phyloP scores from a whole-genome alignment of 768 basidiomycete species.

The Epithele typhae region DNA sequence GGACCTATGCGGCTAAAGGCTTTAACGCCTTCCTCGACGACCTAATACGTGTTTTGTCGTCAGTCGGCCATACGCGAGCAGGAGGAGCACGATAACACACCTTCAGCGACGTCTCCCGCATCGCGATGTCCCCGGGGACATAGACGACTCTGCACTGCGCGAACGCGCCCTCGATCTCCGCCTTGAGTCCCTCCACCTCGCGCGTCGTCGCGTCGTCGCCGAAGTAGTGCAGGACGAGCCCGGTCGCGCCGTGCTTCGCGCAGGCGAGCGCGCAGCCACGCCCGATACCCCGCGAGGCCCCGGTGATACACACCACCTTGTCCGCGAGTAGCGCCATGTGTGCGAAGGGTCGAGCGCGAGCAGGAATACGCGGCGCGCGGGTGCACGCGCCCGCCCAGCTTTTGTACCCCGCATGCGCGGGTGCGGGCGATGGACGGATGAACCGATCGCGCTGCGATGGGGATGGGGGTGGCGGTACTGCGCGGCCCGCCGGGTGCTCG shows the following conservation, averaged over 20 bases:
- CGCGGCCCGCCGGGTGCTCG: constrained; percentile 1
- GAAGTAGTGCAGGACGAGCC: constrained; percentile 63
- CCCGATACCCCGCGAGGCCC: constrained; percentile 72
- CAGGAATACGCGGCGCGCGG: too few relatives aligned
- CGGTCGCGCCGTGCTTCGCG: constrained; percentile 58
- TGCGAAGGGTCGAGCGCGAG: too few relatives aligned
- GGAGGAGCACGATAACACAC: constrained; percentile 26
- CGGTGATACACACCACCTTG: constrained; percentile 69
- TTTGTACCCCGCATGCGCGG: not conserved
- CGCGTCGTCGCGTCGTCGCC: constrained; percentile 51
- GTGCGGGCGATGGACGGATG: too few relatives aligned
- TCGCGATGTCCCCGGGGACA: constrained; percentile 65
- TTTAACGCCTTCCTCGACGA: constrained; percentile 56
- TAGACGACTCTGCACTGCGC: constrained; percentile 36
- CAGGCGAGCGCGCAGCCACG: constrained; percentile 64
- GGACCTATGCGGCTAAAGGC: constrained; percentile 59
- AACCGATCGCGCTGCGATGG: not conserved
- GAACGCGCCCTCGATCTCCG: constrained; percentile 40
- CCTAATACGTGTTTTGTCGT: too few relatives aligned
- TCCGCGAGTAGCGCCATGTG: constrained; percentile 37
- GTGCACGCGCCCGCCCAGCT: not conserved
- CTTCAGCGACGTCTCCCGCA: constrained; percentile 49
- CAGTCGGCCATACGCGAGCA: not conserved
- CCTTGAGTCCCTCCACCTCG: constrained; percentile 43
- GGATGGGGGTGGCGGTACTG: too few relatives aligned